Evolutionary conservation across 192 early-diverging fungal genomes (phyloP).

Genomic region (Coemansia interrupta): DNA sequence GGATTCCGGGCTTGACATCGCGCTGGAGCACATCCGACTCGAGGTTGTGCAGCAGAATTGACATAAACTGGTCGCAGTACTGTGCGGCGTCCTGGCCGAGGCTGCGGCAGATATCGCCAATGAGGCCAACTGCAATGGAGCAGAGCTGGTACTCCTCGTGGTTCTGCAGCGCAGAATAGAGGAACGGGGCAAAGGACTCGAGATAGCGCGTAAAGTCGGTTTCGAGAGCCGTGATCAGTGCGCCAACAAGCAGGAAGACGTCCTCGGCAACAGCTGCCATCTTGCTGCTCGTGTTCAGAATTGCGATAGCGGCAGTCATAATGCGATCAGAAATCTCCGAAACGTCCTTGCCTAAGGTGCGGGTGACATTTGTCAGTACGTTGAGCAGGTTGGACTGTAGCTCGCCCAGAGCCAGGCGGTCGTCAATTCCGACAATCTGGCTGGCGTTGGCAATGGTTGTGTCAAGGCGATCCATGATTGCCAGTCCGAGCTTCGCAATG

Average conservation of each 20-base stretch:
- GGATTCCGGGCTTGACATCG: conserved; percentile 86
- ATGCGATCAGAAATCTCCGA: conserved; percentile 77
- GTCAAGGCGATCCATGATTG: conserved; percentile 78
- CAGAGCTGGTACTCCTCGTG: conserved; percentile 90
- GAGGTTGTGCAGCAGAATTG: conserved; percentile 72
- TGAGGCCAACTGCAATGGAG: conserved; percentile 90
- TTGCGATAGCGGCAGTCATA: conserved; percentile 80
- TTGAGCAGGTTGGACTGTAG: conserved; percentile 90
- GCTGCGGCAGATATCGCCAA: conserved; percentile 93
- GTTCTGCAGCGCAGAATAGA: conserved; percentile 80
- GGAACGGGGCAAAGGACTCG: conserved; percentile 78
- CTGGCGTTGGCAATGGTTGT: conserved; percentile 67
- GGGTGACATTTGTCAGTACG: conserved; percentile 82
- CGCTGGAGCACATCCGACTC: conserved; percentile 75
- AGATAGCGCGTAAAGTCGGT: conserved; percentile 84
- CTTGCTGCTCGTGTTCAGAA: conserved; percentile 70
- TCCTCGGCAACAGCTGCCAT: conserved; percentile 87
- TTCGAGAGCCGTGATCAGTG: conserved; percentile 76
- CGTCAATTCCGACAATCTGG: conserved; percentile 80
- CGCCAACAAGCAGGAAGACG: conserved; percentile 85
- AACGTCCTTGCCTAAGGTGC: conserved; percentile 72
- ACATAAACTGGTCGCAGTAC: conserved; percentile 88
- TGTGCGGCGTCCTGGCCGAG: conserved; percentile 63
- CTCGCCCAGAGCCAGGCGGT: conserved; percentile 76
- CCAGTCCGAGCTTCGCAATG: conserved; percentile 71